These are phyloP conservation scores for Triadica sebifera DNA, from an alignment of 345 rosid genomes.

Conservation along the genomic window DNA sequence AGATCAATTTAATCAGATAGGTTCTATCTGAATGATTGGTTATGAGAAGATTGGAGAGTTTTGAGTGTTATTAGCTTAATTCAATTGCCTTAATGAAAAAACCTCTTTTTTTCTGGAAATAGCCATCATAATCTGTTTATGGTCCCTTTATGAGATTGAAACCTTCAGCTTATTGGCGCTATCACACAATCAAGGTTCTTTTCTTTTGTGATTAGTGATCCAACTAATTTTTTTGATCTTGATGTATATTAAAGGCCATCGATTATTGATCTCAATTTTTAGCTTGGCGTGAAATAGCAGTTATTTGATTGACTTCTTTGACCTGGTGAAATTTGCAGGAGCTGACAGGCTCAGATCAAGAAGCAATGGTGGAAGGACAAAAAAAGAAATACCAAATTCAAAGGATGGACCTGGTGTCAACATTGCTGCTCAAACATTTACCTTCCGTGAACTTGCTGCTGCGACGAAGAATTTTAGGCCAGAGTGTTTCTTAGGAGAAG, in stretches of 20 bases:
- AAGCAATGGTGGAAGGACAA: slow-evolving; percentile 57
- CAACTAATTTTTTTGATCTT: slow-evolving; percentile 14
- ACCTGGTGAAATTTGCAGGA: slow-evolving; percentile 49
- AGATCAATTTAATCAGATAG: slow-evolving; percentile 29
- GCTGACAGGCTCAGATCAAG: slow-evolving; percentile 69
- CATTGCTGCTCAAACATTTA: slow-evolving; percentile 87
- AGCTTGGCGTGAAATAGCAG: not conserved
- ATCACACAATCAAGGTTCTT: not conserved
- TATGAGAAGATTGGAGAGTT: slow-evolving; percentile 9
- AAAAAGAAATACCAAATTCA: slow-evolving; percentile 51
- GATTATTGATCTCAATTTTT: not conserved
- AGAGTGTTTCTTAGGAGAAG: slow-evolving; percentile 93
- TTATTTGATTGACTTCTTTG: slow-evolving; percentile 13
- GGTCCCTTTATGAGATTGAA: not conserved
- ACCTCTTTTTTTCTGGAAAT: slow-evolving; percentile 1
- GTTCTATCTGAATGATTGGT: slow-evolving; percentile 36
- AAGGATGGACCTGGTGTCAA: slow-evolving; percentile 57
- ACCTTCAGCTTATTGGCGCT: not conserved
- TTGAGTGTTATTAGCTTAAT: not conserved
- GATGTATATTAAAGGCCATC: not conserved
- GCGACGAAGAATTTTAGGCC: slow-evolving; percentile 90
- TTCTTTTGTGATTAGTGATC: not conserved
- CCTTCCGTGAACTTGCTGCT: slow-evolving; percentile 83
- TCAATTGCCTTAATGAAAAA: slow-evolving; percentile 2
- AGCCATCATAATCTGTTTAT: not conserved